Evolutionary conservation across 805 yeast species (phyloP).

Genomic region (Nakazawaea peltata): DNA sequence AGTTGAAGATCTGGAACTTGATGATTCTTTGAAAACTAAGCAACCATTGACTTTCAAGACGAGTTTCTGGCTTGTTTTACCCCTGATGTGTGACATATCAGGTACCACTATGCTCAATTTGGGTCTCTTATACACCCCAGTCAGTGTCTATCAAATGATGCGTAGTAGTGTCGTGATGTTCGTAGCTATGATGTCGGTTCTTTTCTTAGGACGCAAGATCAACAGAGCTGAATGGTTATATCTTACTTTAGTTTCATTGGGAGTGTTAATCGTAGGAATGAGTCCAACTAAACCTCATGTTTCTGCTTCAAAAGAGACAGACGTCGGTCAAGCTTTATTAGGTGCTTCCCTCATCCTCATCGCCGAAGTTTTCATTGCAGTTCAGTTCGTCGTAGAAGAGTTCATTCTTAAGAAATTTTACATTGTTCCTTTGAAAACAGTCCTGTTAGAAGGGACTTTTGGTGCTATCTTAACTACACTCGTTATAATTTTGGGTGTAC

Average conservation of each 20-base stretch:
- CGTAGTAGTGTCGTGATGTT: conserved; percentile 70
- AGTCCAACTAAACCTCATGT: conserved; percentile 41
- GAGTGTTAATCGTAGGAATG: conserved; percentile 66
- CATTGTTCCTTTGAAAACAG: conserved; percentile 55
- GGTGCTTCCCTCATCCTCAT: conserved; percentile 53
- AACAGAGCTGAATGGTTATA: conserved; percentile 62
- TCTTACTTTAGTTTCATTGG: conserved; percentile 53
- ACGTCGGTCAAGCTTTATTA: conserved; percentile 24
- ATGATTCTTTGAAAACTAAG: not conserved
- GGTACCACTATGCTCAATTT: conserved; percentile 73
- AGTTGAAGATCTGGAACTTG: not conserved
- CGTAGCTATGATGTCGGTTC: conserved; percentile 63
- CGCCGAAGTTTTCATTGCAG: conserved; percentile 64
- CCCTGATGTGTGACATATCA: conserved; percentile 61
- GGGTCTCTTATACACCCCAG: conserved; percentile 71
- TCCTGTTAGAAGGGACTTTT: conserved; percentile 67
- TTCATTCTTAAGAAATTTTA: conserved; percentile 43
- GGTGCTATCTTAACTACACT: conserved; percentile 44
- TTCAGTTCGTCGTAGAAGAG: conserved; percentile 76
- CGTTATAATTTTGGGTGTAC: too few species aligned
- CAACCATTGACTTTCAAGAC: conserved; percentile 15
- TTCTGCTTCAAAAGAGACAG: conserved; percentile 11
- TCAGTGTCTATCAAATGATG: conserved; percentile 80
- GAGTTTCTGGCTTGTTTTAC: conserved; percentile 39
- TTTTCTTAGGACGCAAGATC: conserved; percentile 49